phyloP scores from a whole-genome alignment of 139 green algal genomes.

The Picochlorum sp. region DNA sequence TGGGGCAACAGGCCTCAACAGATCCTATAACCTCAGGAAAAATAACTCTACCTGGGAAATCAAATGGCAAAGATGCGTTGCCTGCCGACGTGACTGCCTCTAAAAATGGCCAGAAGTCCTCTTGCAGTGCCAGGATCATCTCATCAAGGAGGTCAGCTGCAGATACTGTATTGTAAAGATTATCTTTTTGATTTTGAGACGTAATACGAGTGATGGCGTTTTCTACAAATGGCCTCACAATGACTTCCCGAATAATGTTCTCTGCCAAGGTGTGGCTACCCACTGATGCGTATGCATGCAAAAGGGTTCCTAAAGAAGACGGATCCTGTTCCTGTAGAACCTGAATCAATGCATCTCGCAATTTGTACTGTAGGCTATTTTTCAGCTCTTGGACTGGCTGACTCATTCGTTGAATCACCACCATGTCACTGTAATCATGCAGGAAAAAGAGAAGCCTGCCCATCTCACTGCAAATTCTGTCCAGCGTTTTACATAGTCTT shows the following conservation, averaged over 20 bases:
- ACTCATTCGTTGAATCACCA: conserved; percentile 59
- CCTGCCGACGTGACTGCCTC: conserved; percentile 34
- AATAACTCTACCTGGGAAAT: conserved; percentile 67
- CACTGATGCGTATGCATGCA: conserved; percentile 71
- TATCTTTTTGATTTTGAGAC: too few relatives aligned
- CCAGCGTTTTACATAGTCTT: conserved; percentile 51
- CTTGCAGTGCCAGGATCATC: conserved; percentile 1
- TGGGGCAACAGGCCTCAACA: conserved; percentile 34
- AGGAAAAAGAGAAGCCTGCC: conserved; percentile 72
- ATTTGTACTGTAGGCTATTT: conserved; percentile 27
- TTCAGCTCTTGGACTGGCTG: conserved; percentile 40
- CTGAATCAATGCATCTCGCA: conserved; percentile 33
- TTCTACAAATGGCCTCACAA: background rate
- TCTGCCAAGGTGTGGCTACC: conserved; percentile 19
- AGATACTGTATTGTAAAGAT: too few relatives aligned
- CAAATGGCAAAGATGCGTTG: conserved; percentile 24
- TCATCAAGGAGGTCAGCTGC: background rate
- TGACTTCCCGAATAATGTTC: conserved; percentile 33
- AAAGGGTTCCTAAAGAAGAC: conserved; percentile 42
- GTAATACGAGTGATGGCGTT: background rate
- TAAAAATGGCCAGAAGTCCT: conserved; percentile 20
- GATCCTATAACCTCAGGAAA: conserved; percentile 61
- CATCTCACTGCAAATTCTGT: conserved; percentile 79
- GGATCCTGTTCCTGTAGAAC: conserved; percentile 32
- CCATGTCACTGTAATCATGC: conserved; percentile 54